phyloP scores from a whole-genome alignment of 2,329 filamentous ascomycete genomes.

The Colletotrichum abscissum region DNA sequence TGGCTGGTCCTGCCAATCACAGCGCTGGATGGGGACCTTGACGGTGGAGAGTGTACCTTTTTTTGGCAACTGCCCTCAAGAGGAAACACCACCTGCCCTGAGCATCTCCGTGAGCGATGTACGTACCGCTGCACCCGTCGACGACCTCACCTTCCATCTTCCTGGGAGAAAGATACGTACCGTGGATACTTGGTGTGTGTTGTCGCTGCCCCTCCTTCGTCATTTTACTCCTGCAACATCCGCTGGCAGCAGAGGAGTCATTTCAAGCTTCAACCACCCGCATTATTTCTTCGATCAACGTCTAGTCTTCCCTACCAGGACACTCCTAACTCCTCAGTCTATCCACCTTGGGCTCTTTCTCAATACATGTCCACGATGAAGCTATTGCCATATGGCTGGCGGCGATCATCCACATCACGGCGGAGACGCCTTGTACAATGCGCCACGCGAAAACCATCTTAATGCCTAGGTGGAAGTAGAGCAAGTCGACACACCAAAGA shows the following conservation, averaged over 20 bases:
- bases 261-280: not conserved
- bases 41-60: constrained; percentile 14
- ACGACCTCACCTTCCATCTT: not conserved
- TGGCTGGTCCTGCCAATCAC: not conserved
- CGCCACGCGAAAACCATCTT: not conserved
- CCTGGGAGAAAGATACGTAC: too few species aligned
- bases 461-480: too few species aligned
- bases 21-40: not conserved
- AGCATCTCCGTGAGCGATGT: not conserved
- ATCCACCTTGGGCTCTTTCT: not conserved
- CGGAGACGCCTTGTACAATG: not conserved
- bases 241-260: not conserved
- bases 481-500: not conserved
- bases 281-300: not conserved
- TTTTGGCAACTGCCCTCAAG: constrained; percentile 13
- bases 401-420: not conserved
- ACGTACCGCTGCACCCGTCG: not conserved
- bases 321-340: not conserved
- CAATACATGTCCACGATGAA: not conserved
- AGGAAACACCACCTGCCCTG: too few species aligned
- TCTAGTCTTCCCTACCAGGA: not conserved
- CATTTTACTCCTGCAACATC: not conserved
- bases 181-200: not conserved
- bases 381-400: not conserved
- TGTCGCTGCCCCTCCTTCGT: constrained; percentile 8